A percentile compares a stretch with the other conserved stretches of the same genome.
Conservation (phyloP, 2,329 filamentous ascomycete genomes). For the Chaetomium olivaceum region DNA sequence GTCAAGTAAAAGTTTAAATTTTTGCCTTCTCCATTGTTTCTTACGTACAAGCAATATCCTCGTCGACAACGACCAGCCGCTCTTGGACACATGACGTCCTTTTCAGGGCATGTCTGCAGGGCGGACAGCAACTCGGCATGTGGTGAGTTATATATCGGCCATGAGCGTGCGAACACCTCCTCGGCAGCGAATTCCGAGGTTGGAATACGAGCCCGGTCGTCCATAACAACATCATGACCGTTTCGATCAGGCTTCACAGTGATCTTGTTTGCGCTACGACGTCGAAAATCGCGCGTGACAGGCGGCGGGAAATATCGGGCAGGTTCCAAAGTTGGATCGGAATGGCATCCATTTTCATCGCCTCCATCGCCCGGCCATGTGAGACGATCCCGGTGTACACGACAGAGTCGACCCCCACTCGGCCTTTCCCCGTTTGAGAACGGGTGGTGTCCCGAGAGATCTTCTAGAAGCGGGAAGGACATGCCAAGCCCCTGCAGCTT, state of each 20-base stretch:
- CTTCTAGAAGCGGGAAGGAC: conserved; percentile 23
- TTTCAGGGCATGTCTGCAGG: not conserved
- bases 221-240: not conserved
- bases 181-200: conserved; percentile 10
- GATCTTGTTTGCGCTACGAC: not conserved
- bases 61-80: not conserved
- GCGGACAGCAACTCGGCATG: not conserved
- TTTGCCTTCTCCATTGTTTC: not conserved
- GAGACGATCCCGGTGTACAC: not conserved
- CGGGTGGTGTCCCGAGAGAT: conserved; percentile 4
- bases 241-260: not conserved
- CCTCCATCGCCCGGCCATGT: not conserved
- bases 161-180: not conserved
- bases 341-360: not conserved
- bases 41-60: conserved; percentile 3
- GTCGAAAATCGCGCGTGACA: conserved; percentile 6
- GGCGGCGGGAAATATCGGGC: conserved; percentile 5
- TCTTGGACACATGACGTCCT: not conserved
- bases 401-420: not conserved
- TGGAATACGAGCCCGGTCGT: not conserved
- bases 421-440: not conserved
- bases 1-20: not conserved
- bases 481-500: conserved; percentile 13
- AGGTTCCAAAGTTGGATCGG: not conserved
- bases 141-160: conserved; percentile 1